These are phyloP conservation scores for Talaromyces rugulosus DNA, from an alignment of 2,329 filamentous ascomycete species.

Conservation along the genomic window DNA sequence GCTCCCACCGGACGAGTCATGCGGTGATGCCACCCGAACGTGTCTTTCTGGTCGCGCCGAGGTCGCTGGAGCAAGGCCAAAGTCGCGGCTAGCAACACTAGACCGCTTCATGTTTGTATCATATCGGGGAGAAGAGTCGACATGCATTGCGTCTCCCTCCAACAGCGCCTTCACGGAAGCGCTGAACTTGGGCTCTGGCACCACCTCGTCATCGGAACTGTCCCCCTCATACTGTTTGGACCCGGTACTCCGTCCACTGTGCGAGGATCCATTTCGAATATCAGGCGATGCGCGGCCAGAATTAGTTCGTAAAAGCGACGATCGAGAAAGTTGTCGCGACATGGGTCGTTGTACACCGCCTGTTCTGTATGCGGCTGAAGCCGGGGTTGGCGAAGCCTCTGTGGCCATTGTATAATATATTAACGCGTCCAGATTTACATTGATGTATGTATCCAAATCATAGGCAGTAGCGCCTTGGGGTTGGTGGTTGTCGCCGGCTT, in stretches of 20 bases:
- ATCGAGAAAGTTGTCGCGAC: conserved; percentile 34
- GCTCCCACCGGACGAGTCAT: conserved; percentile 36
- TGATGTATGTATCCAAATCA: conserved; percentile 9
- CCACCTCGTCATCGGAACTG: conserved; percentile 84
- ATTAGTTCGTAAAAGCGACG: conserved; percentile 30
- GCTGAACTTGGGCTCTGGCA: conserved; percentile 85
- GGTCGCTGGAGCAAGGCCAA: conserved; percentile 12
- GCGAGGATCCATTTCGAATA: conserved; percentile 19
- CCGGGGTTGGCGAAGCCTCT: conserved; percentile 34
- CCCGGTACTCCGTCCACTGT: conserved; percentile 18
- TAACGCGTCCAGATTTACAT: conserved; percentile 14
- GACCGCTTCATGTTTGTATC: conserved; percentile 26
- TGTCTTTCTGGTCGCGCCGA: conserved; percentile 28
- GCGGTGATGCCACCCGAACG: conserved; percentile 33
- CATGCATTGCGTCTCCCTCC: conserved; percentile 47
- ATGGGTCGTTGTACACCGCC: conserved; percentile 31
- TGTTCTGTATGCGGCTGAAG: conserved; percentile 32
- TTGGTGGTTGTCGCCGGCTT: conserved; percentile 2
- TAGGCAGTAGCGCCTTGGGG: conserved; percentile 1
- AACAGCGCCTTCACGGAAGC: conserved; percentile 85
- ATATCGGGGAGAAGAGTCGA: conserved; percentile 52
- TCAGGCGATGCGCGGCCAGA: conserved; percentile 29
- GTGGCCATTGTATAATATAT: conserved; percentile 20
- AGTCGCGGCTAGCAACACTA: conserved; percentile 16
- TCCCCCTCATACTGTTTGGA: conserved; percentile 55